These are phyloP conservation scores for Epicoccum sorghinum DNA, from an alignment of 2,329 filamentous ascomycete species.

Conservation along the genomic window DNA sequence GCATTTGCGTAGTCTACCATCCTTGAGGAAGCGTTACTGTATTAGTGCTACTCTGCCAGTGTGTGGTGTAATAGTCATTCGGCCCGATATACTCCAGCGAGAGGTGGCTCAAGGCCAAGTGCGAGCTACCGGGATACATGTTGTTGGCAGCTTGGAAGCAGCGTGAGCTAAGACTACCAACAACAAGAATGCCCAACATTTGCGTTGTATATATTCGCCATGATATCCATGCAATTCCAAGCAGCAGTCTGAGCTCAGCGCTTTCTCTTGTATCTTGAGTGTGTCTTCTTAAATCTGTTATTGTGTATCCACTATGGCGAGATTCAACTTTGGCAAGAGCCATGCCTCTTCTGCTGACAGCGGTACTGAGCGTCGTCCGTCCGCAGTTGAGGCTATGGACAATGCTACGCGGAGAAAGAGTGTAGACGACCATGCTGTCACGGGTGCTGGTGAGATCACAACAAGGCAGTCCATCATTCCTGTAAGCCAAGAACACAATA, in stretches of 20 bases:
- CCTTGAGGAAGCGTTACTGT: not conserved
- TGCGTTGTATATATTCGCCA: constrained; percentile 14
- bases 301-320: constrained; percentile 4
- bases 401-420: constrained; percentile 20
- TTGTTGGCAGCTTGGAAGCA: constrained; percentile 20
- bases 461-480: constrained; percentile 65
- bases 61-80: constrained; percentile 4
- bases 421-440: constrained; percentile 30
- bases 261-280: not conserved
- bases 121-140: constrained; percentile 5
- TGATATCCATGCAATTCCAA: not conserved
- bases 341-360: constrained; percentile 12
- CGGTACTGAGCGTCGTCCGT: constrained; percentile 21
- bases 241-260: constrained; percentile 18
- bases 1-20: not conserved
- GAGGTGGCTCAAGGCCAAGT: constrained; percentile 15
- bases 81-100: constrained; percentile 12
- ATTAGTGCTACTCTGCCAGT: not conserved
- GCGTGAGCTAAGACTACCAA: not conserved
- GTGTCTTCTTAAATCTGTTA: not conserved
- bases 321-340: constrained; percentile 19
- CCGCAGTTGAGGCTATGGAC: constrained; percentile 27
- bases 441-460: constrained; percentile 49
- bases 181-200: constrained; percentile 4
- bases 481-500: not conserved